Base-by-base conservation (phyloP, 2,329 filamentous ascomycete species). In the Phyllosticta ampelicida region DNA sequence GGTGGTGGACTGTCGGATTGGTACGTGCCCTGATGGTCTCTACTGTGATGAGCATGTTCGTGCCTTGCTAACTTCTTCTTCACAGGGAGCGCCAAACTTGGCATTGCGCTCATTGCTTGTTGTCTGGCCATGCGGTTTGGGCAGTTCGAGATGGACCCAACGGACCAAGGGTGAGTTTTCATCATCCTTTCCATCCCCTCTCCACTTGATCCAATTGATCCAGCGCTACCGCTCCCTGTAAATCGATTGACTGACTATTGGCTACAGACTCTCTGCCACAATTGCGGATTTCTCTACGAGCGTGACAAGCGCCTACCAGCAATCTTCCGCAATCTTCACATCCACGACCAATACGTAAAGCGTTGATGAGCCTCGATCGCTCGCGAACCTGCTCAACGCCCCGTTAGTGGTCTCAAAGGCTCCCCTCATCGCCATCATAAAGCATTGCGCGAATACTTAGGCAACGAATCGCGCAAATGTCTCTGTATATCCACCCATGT, bases 101-200 rank as follows among this genome's bases (percentile, higher is more conserved):
- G 94, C 83, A 89, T 62, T 99, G 94, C 74, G 78, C 78, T 51
- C 92, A 97, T 72, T 99, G 94, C 71, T 80, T 80, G 61, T 84
- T 96, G 30, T 92, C 88, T 84, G 94, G 92, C 16, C 86, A 86
- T 53, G 87, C 90, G 26, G 90, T 96, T 9, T 99, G 94, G 94
- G 91, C 89, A 53, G 92, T 97, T 2, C 80, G 94, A 65, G 91
- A 97, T 73, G 94, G 94, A 21, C 94, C 94, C 13, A 78, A 82
- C 57, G 92, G 91, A 57, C 82, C 88, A 62, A 86, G 89, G 73
- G 89, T 94, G 77, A 80, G 87, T 74, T 55, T 28, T 26, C 11
- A 48, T 50, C 13, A n/a, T n/a, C 36, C 30, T 63, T 36, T 51
- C 5, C 21, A 21, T 23, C 5, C 21, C 21, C 18, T n/a, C n/a